Conservation (phyloP, 148 eudicot genomes). For the Amaranthus hypochondriacus region DNA sequence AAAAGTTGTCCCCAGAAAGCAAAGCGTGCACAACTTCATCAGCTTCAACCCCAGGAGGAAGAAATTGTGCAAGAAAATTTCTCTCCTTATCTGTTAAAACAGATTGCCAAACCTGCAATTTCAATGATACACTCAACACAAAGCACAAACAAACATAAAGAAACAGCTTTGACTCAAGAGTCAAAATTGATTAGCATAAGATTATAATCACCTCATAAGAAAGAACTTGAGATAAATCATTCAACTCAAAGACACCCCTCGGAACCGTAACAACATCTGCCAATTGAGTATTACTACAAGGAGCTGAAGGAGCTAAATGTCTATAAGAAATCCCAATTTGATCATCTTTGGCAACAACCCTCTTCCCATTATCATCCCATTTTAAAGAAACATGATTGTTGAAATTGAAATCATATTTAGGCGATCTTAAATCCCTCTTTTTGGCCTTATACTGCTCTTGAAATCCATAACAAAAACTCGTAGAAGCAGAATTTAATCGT, state of each 20-base stretch:
- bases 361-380: slow-evolving; percentile 77
- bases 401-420: slow-evolving; percentile 36
- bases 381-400: slow-evolving; percentile 55
- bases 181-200: neutral
- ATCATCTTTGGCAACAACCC: slow-evolving; percentile 70
- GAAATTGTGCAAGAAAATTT: slow-evolving; percentile 56
- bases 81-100: slow-evolving; percentile 63
- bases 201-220: slow-evolving; percentile 56
- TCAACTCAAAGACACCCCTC: slow-evolving; percentile 55
- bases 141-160: neutral
- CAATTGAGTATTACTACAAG: slow-evolving; percentile 37
- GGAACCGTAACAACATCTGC: slow-evolving; percentile 73
- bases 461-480: slow-evolving; percentile 31
- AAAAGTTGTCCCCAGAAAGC: slow-evolving; percentile 62
- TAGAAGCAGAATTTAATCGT: slow-evolving; percentile 36
- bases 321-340: slow-evolving; percentile 68
- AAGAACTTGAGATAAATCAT: slow-evolving; percentile 55
- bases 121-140: neutral
- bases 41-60: slow-evolving; percentile 52
- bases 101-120: slow-evolving; percentile 72
- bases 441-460: slow-evolving; percentile 43
- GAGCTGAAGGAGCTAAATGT: slow-evolving; percentile 43
- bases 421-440: slow-evolving; percentile 45
- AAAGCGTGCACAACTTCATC: slow-evolving; percentile 52
- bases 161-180: neutral